Evolutionary conservation across 106 monocot genomes (phyloP).

Genomic region (Vanilla planifolia): DNA sequence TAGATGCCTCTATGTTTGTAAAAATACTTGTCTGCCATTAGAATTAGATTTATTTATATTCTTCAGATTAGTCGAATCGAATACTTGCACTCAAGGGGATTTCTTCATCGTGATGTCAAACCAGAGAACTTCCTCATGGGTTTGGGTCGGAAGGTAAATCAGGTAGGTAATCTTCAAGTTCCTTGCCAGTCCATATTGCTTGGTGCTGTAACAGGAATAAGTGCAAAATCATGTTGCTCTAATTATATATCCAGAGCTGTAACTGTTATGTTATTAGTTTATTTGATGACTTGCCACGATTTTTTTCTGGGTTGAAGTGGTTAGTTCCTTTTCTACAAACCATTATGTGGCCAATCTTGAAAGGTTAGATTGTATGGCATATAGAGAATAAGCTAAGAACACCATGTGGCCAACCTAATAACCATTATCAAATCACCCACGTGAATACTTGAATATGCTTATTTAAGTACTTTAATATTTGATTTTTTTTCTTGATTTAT

Average conservation of each 20-base stretch:
- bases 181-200: too few relatives aligned
- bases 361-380: too few relatives aligned
- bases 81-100: slow-evolving; percentile 32
- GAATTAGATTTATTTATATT: neutral
- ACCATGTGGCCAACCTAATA: too few relatives aligned
- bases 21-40: neutral
- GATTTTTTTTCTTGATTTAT: too few relatives aligned
- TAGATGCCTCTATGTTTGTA: too few relatives aligned
- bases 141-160: slow-evolving; percentile 37
- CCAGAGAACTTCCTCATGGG: slow-evolving; percentile 57
- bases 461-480: too few relatives aligned
- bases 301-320: neutral
- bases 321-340: neutral
- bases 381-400: too few relatives aligned
- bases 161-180: slow-evolving; percentile 15
- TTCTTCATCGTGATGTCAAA: slow-evolving; percentile 50
- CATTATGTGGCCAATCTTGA: neutral
- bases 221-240: neutral
- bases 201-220: too few relatives aligned
- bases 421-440: too few relatives aligned
- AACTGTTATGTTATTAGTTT: neutral
- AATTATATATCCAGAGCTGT: too few relatives aligned
- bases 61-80: slow-evolving; percentile 36
- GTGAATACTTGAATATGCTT: too few relatives aligned
- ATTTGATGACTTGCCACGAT: neutral